Conservation (phyloP, 768 basidiomycete species). For the Boletus rubescentipes region DNA sequence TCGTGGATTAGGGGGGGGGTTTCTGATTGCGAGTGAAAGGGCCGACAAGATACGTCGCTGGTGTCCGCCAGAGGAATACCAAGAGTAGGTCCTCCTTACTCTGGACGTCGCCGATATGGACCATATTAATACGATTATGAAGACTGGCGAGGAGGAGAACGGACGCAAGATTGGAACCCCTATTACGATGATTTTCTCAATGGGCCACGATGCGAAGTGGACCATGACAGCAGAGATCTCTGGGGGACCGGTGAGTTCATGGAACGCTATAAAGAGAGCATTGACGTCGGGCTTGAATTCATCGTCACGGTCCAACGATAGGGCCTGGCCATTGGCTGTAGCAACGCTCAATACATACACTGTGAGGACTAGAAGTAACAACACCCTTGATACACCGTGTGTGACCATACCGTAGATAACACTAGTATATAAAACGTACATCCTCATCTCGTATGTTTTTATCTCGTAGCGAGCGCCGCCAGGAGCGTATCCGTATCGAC, state of each 20-base stretch:
- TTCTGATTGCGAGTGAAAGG: slow-evolving; percentile 77
- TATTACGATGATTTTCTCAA: slow-evolving; percentile 88
- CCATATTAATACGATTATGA: slow-evolving; percentile 76
- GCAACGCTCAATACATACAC: slow-evolving; percentile 60
- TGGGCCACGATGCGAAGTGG: slow-evolving; percentile 89
- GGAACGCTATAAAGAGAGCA: slow-evolving; percentile 83
- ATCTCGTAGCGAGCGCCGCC: slow-evolving; percentile 51
- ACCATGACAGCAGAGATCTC: slow-evolving; percentile 75
- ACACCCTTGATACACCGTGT: not conserved
- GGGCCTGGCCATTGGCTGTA: slow-evolving; percentile 50
- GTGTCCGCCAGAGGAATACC: slow-evolving; percentile 85
- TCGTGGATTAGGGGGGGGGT: slow-evolving; percentile 54
- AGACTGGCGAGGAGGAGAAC: slow-evolving; percentile 92
- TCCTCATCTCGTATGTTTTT: slow-evolving; percentile 1
- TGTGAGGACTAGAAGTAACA: not conserved
- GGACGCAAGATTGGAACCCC: slow-evolving; percentile 89
- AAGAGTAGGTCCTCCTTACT: slow-evolving; percentile 83
- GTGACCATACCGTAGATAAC: slow-evolving; percentile 8
- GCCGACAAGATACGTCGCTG: slow-evolving; percentile 95
- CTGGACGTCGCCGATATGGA: slow-evolving; percentile 90
- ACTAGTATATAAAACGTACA: not conserved
- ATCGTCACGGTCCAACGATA: slow-evolving; percentile 62
- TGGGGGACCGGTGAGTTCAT: slow-evolving; percentile 42
- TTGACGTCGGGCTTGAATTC: slow-evolving; percentile 80
- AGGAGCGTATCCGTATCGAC: slow-evolving; percentile 62